Evolutionary conservation across 169 alveolate genomes (phyloP).

Genomic region (Cryptosporidium muris): DNA sequence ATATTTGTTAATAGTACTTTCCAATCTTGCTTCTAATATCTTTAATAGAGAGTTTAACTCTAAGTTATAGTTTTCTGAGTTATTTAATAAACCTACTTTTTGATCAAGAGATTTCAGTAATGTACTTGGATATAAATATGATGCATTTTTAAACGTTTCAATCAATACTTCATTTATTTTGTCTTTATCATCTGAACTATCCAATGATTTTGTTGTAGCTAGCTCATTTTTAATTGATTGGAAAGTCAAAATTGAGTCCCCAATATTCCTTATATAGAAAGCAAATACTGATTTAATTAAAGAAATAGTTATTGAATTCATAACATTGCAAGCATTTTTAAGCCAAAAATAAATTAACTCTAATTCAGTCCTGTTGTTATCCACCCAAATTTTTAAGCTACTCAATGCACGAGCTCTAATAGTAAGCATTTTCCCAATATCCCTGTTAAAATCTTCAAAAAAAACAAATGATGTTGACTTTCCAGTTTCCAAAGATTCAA

Average conservation of each 20-base stretch:
- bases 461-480: constrained; percentile 8
- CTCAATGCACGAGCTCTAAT: not conserved
- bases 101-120: too few relatives aligned
- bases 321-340: constrained; percentile 1
- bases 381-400: constrained; percentile 13
- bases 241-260: constrained; percentile 15
- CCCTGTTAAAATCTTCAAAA: constrained; percentile 27
- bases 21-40: not conserved
- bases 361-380: constrained; percentile 3
- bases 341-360: constrained; percentile 30
- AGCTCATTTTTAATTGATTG: not conserved
- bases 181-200: not conserved
- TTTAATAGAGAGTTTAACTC: not conserved
- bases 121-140: too few relatives aligned
- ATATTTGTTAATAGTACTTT: too few relatives aligned
- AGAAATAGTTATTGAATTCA: not conserved
- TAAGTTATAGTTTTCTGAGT: too few relatives aligned
- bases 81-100: too few relatives aligned
- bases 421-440: constrained; percentile 7
- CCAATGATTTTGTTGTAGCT: not conserved
- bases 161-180: not conserved
- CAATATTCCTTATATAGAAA: constrained; percentile 9
- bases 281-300: constrained; percentile 38
- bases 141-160: constrained; percentile 1
- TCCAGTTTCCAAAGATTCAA: constrained; percentile 20